phyloP scores from a whole-genome alignment of 108 stramenopile genomes.

The Mediolabrus comicus region DNA sequence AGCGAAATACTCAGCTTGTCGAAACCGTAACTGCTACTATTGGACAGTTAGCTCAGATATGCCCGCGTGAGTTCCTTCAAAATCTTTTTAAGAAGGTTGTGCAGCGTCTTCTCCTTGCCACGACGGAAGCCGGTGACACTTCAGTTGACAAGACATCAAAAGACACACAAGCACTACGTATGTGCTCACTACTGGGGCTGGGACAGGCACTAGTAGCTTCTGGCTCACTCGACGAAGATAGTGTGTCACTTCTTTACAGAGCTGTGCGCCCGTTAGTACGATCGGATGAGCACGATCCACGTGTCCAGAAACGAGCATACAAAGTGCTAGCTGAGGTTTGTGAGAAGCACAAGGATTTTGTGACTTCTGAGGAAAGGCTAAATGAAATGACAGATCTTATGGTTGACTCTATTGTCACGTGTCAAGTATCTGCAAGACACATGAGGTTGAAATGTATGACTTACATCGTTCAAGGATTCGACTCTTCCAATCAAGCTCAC shows the following conservation, averaged over 20 bases:
- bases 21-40: slow-evolving; percentile 68
- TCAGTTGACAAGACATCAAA: slow-evolving; percentile 38
- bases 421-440: slow-evolving; percentile 75
- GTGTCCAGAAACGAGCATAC: slow-evolving; percentile 77
- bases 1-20: slow-evolving; percentile 40
- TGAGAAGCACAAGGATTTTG: slow-evolving; percentile 51
- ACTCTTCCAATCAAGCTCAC: slow-evolving; percentile 35
- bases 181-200: slow-evolving; percentile 71
- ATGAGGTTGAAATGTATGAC: slow-evolving; percentile 78
- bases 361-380: slow-evolving; percentile 50
- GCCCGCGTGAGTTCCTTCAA: slow-evolving; percentile 59
- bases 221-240: slow-evolving; percentile 58
- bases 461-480: slow-evolving; percentile 61
- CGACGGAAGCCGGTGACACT: slow-evolving; percentile 37
- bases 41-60: slow-evolving; percentile 55
- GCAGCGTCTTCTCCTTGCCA: slow-evolving; percentile 63
- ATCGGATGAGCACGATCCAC: slow-evolving; percentile 62
- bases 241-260: slow-evolving; percentile 67
- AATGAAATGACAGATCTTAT: slow-evolving; percentile 64
- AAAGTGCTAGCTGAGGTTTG: slow-evolving; percentile 73
- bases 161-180: slow-evolving; percentile 25
- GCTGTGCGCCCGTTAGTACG: slow-evolving; percentile 72
- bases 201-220: slow-evolving; percentile 72
- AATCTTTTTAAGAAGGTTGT: slow-evolving; percentile 78
- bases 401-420: slow-evolving; percentile 65